Evolutionary conservation across 2,329 filamentous ascomycete genomes (phyloP), one percentile per base, ranked within the genome.

Genomic region (Exophiala calicioides): DNA sequence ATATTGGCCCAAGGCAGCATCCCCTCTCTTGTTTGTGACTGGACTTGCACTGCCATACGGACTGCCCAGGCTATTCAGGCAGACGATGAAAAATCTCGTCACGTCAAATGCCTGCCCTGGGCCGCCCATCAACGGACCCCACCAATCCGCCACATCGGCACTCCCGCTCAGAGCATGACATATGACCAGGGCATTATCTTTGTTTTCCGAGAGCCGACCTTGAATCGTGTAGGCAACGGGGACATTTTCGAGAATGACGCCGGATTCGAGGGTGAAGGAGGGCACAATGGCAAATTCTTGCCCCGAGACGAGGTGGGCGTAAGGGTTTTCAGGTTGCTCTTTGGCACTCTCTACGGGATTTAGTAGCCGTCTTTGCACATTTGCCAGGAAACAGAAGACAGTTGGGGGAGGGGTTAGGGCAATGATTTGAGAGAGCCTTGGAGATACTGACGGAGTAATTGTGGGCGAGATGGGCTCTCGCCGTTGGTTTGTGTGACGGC

Each of bases 221-320:
- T 78, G 78, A 3, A 77, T 80, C 50, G 81, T 84, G 68, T 84
- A 84, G 47, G 81, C 81, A 39, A 85, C 72, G 2, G 78, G 79
- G 12, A 84, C 79, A 80, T 97, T 93, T 58, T 78, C 73, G 15
- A 98, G 77, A 1, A 80, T 85, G 18, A 86, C 88, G 37, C 93
- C 93, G 2, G 90, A 97, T 68, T 98, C 93, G 57, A 98, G 86
- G 6, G 86, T 90, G 67, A 96, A 95, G 19, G 84, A 84, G 2
- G 93, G 91, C 44, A 98, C 81, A 51, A 93, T 81, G 47, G 86
- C 89, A 62, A 95, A 86, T 43, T 85, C 78, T 71, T 97, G 93
- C 61, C 95, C 85, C 41, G 89, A 85, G 41, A 98, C 95, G 62
- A 97, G 77, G 55, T 78, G 71, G 51, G 88, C 82, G 66, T 90